Percentiles rank a stretch among this genome's conserved stretches.
Conservation (phyloP, 2,329 filamentous ascomycete genomes). For the Coleophoma crateriformis region DNA sequence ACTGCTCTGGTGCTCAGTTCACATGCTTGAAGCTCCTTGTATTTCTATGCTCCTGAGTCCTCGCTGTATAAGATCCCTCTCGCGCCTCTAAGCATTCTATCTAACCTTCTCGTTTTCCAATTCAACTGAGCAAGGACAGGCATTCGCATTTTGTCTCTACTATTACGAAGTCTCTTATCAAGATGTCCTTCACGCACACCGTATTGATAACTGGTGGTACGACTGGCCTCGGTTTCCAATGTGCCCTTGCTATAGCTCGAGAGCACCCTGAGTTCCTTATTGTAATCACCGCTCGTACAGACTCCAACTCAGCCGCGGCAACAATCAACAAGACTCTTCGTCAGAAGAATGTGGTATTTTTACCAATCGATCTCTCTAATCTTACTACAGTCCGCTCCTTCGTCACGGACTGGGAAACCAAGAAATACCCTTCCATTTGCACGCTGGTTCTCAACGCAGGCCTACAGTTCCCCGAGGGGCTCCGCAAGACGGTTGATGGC, state of each 20-base stretch:
- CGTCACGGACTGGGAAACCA: conserved; percentile 27
- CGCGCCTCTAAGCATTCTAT: no score
- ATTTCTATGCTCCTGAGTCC: no score
- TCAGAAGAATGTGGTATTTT: conserved; percentile 35
- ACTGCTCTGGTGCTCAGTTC: no score
- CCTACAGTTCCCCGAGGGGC: conserved; percentile 33
- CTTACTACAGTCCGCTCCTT: conserved; percentile 35
- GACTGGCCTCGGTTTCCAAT: conserved; percentile 35
- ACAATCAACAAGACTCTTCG: conserved; percentile 35
- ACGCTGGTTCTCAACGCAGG: conserved; percentile 42
- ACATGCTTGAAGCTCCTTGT: no score
- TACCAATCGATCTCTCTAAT: conserved; percentile 37
- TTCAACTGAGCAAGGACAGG: no score
- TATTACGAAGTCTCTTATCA: no score
- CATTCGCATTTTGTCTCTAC: no score
- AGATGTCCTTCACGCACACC: conserved; percentile 7
- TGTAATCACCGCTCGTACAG: conserved; percentile 37
- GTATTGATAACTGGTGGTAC: conserved; percentile 43
- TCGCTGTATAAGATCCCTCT: no score
- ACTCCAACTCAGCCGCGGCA: conserved; percentile 33
- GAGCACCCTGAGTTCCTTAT: conserved; percentile 33
- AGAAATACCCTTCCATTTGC: conserved; percentile 34
- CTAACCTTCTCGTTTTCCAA: no score
- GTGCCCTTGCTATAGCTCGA: conserved; percentile 33
- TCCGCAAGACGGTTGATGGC: conserved; percentile 32